Base-by-base conservation (phyloP, 2,329 filamentous ascomycete species). In the Microthyrium microscopicum region DNA sequence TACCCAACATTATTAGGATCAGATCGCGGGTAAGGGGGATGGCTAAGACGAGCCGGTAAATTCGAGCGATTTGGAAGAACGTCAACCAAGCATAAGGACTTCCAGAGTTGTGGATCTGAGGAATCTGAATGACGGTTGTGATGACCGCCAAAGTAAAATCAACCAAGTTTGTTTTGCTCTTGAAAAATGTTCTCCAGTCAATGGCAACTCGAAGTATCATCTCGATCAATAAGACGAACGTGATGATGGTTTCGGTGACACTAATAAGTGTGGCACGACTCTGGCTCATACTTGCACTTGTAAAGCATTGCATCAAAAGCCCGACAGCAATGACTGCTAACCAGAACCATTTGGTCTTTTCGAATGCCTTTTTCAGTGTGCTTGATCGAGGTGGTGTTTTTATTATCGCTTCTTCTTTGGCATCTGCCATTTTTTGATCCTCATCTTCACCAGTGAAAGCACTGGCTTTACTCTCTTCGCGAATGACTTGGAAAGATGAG, bases 401-500 rank as follows among this genome's bases (percentile, higher is more conserved):
- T 44, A 51, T 38, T 39, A n/a, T n/a, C 49, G 24, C 44, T 46
- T 32, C 12, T 50, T 44, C 26, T 50, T 40, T 26, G 11, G 35
- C 15, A 17, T 18, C 8, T 11, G 31, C 24, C 8, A 20, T 19
- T 20, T 31, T 20, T 24, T 20, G 15, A 31, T 29, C 20, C 19
- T 39, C 37, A 25, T 81, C 68, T 37, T 83, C 71, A 9, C 73
- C 73, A 4, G 84, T 85, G 53, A 98, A 98, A 3, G 91, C 89
- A 58, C 85, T 94, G 20, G 78, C 75, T 54, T 79, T 85, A 57
- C 83, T 92, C 52, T 98, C 89, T 59, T 98, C 91, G 41, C 89
- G 73, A 45, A 98, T 98, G 42, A 98, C 81, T 52, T 98, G 89
- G 49, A 98, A 98, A 1, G 87, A 94, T 4, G 89, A 93, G 0